Evolutionary conservation across 129 eudicot genomes (phyloP).

Genomic region (Mikania micrantha): DNA sequence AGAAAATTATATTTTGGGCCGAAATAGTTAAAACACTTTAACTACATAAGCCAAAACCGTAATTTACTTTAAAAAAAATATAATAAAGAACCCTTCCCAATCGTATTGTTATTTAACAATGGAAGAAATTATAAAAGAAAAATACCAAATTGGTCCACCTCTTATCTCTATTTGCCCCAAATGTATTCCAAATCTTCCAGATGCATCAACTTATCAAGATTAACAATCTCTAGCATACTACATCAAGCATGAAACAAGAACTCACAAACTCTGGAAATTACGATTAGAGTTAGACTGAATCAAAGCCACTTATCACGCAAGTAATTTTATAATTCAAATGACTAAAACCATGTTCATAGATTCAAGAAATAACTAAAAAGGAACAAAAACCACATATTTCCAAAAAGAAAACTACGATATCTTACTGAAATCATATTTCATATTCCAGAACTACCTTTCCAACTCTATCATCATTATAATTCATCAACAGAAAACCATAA

Average conservation of each 20-base stretch:
- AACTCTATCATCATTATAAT: neutral
- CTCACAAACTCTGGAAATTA: neutral
- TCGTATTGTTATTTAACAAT: no score
- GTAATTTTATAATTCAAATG: neutral
- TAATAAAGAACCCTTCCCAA: no score
- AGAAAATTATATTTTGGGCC: no score
- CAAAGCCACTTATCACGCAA: neutral
- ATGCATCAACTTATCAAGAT: no score
- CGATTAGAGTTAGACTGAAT: neutral
- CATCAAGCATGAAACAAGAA: neutral
- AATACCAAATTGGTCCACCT: no score
- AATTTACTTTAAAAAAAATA: no score
- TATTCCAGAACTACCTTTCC: neutral
- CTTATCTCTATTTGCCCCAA: no score
- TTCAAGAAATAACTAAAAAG: neutral
- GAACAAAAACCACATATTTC: slow-evolving; percentile 5
- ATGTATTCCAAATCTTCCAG: no score
- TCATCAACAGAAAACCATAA: neutral
- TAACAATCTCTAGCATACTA: neutral
- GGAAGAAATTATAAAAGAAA: no score
- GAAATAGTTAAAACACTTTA: no score
- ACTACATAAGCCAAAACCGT: no score
- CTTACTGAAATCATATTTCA: slow-evolving; percentile 17
- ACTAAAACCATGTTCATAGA: slow-evolving; percentile 23
- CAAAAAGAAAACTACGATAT: slow-evolving; percentile 2